Evolutionary conservation across 345 rosid species (phyloP).

Genomic region (Cardamine resedifolia): DNA sequence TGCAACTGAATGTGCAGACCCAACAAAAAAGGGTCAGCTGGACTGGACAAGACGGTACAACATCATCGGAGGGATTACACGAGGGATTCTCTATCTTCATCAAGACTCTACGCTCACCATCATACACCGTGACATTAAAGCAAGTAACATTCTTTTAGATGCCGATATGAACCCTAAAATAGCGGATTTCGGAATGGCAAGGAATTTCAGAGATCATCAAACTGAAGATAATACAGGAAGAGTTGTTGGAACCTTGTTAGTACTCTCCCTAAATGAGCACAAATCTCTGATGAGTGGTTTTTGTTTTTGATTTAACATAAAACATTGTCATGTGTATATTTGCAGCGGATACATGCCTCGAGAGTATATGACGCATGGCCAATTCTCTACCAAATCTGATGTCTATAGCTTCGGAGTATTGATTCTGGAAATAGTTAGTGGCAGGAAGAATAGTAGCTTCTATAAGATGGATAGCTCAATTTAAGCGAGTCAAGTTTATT

Average conservation of each 20-base stretch:
- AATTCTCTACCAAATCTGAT: not conserved
- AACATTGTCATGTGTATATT: not conserved
- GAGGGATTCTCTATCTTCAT: constrained; percentile 28
- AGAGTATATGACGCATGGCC: not conserved
- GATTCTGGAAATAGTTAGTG: not conserved
- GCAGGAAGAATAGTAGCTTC: not conserved
- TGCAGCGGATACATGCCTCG: not conserved
- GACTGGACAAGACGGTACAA: not conserved
- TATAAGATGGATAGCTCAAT: not conserved
- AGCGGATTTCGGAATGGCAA: constrained; percentile 21
- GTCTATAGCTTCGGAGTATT: not conserved
- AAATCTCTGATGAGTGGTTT: not conserved
- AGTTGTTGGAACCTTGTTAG: constrained; percentile 32
- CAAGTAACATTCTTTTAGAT: constrained; percentile 23
- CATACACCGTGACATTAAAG: constrained; percentile 33
- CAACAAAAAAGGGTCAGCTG: constrained; percentile 3
- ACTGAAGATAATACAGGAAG: constrained; percentile 29
- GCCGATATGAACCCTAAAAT: constrained; percentile 18
- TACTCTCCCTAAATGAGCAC: not conserved
- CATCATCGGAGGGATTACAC: constrained; percentile 6
- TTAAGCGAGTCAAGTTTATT: too few species aligned
- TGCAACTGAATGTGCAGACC: not conserved
- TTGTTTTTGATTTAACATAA: not conserved
- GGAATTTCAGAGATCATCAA: constrained; percentile 21
- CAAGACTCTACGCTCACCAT: constrained; percentile 28